Evolutionary conservation across 2,329 filamentous ascomycete genomes (phyloP), one percentile per base, ranked within the genome.

Genomic region (Fusarium sp.): DNA sequence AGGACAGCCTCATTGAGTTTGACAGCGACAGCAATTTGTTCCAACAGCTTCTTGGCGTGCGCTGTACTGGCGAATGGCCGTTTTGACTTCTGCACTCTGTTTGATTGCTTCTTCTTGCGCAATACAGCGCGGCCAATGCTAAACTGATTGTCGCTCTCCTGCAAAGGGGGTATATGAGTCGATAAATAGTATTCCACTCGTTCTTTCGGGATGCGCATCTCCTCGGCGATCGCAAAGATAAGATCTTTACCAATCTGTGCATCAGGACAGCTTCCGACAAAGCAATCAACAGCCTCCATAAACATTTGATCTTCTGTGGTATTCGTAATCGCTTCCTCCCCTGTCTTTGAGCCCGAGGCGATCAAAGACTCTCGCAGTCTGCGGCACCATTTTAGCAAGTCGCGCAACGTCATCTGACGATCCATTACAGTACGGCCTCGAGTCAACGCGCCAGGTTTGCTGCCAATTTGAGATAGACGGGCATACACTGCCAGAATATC

Each of bases 261-360:
- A 58, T 91, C 91, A 11, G 91, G 90, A 45, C 96, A 83, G 75
- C 91, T 93, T 55, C 92, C 92, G 41, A 93, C 90, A 78, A 99
- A 98, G 76, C 94, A 97, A 78, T 99, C 96, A 53, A 96, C 86
- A 1, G 94, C 92, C 76, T 99, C 96, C 81, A 97, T 88, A 74
- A 97, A 97, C 79, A 98, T 97, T 73, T 91, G 89, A 74, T 97
- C 91, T 69, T 88, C 84, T 1, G 88, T 88, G 3, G 86, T 86
- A 72, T 95, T 92, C n/a, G 85, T 88, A 23, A 94, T 88, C 1
- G 90, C 84, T 76, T 96, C 92, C 20, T 87, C 84, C 12, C 89
- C 88, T 26, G 86, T 91, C 68, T 86, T 90, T 23, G 88, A 88
- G 2, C 89, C 87, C 12, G 86, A 83, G 10, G 84, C 79, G 57